phyloP scores from a whole-genome alignment of 371 early-diverging fungal species.

The Polyrhizophydium stewartii region DNA sequence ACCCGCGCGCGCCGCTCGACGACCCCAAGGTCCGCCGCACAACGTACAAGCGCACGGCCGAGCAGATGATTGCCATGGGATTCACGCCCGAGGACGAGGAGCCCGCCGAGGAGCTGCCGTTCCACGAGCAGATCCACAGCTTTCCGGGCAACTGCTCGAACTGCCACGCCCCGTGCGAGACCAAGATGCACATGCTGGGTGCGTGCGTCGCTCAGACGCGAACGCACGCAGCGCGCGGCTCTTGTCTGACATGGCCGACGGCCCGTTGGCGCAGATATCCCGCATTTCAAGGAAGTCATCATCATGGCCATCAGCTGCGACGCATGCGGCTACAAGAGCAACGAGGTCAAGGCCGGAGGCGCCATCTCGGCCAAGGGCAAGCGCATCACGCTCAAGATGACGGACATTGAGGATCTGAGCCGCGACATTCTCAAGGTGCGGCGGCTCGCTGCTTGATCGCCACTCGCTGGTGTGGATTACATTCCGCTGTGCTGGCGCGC shows the following conservation, averaged over 20 bases:
- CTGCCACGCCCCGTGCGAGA: conserved; percentile 77
- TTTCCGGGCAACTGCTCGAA: conserved; percentile 88
- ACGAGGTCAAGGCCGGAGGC: conserved; percentile 95
- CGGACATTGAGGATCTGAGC: conserved; percentile 80
- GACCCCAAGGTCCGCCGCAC: conserved; percentile 73
- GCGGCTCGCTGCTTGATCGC: no score
- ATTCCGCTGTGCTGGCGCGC: neutral
- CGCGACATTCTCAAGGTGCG: conserved; percentile 85
- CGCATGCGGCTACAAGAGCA: conserved; percentile 88
- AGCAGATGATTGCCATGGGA: conserved; percentile 76
- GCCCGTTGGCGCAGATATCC: conserved; percentile 55
- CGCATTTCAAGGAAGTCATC: conserved; percentile 93
- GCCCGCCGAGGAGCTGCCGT: conserved; percentile 46
- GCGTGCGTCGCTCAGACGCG: neutral
- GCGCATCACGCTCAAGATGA: conserved; percentile 73
- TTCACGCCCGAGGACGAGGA: conserved; percentile 48
- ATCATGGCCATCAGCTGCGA: conserved; percentile 95
- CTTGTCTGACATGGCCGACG: neutral
- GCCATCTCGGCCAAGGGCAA: conserved; percentile 76
- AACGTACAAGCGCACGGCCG: conserved; percentile 68
- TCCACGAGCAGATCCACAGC: conserved; percentile 58
- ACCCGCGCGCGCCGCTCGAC: conserved; percentile 37
- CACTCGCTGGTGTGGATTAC: neutral
- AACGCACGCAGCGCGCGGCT: no score
- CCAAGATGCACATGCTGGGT: conserved; percentile 84